Evolutionary conservation across 2,329 filamentous ascomycete species (phyloP).

Genomic region (Penicillium sclerotiorum): DNA sequence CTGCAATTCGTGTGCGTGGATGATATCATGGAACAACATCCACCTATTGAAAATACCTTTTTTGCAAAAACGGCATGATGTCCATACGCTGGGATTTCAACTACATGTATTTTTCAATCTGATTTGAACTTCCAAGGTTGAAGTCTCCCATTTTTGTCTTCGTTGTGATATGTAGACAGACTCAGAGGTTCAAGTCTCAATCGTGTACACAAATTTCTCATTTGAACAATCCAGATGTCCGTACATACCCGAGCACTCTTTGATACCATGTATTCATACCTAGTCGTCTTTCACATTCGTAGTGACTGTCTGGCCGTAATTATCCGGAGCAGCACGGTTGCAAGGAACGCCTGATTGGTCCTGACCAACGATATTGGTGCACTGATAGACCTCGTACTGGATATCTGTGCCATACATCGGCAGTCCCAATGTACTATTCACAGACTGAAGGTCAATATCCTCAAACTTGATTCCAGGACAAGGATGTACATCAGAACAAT

Average conservation of each 20-base stretch:
- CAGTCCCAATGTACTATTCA: constrained; percentile 35
- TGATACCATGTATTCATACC: not conserved
- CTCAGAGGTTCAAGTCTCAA: not conserved
- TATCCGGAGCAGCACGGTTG: constrained; percentile 28
- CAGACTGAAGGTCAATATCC: constrained; percentile 49
- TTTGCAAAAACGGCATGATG: too few species aligned
- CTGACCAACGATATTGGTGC: constrained; percentile 43
- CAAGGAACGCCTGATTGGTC: constrained; percentile 27
- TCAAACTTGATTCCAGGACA: constrained; percentile 52
- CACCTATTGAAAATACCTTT: too few species aligned
- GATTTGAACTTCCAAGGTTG: not conserved
- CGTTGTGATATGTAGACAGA: too few species aligned
- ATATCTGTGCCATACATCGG: constrained; percentile 29
- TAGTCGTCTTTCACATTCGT: constrained; percentile 16
- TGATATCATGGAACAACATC: too few species aligned
- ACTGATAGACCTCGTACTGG: constrained; percentile 45
- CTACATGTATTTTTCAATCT: too few species aligned
- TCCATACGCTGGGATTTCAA: too few species aligned
- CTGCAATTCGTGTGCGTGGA: too few species aligned
- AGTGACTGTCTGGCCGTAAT: constrained; percentile 22
- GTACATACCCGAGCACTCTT: not conserved
- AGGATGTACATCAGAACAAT: constrained; percentile 47
- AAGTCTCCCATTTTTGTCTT: not conserved
- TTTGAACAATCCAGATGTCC: not conserved
- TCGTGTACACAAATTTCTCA: not conserved